Base-by-base conservation (phyloP, 768 basidiomycete species). In the Coprinopsis strossmayeri region DNA sequence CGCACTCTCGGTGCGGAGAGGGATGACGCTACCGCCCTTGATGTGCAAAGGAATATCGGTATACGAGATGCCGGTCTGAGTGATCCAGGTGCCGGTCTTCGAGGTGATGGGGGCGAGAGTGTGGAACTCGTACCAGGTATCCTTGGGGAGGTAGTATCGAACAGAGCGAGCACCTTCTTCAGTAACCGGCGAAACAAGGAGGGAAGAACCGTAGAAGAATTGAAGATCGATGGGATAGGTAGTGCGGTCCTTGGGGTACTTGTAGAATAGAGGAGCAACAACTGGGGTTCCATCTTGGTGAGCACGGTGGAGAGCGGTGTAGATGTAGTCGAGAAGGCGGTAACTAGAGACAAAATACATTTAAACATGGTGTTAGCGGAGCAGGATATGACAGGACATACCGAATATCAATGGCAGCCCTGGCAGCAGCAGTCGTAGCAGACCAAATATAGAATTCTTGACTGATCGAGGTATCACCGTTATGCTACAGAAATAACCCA, bases 361-460 rank as follows among this genome's bases (percentile, higher is more conserved):
- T 13, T 43, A 13, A 18, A 17, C 20, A 15, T 35, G 46, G 27
- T 9, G 32, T 5, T 17, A 13, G 47, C 34, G 41, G 9, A 47
- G 1, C 2, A 27, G n/a, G 10, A 13, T 20, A 17, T n/a, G 43
- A 21, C 12, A 50, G 25, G 11, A 59, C 71, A n/a, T 49, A 81
- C 78, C 84, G 71, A 43, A 80, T 82, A 53, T 78, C 73, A 41
- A 85, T 62, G 0, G 70, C 82, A 47, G 77, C 78, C 55, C 71
- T 73, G 0, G 83, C 82, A 3, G 83, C 81, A 50, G 72, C 61
- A 1, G 82, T 69, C 18, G 79, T 78, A 11, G 62, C 64, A 0
- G 73, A 68, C 82, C 82, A 87, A 23, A 73, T 65, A 57, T 84
- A 86, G 61, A 84, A 85, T 54, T 86, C 84, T 61, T 87, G 84